A percentile compares a stretch with the other conserved stretches of the same genome.
Conservation (phyloP, 495 filamentous ascomycete species). For the Hypoxylon lienhwacheense region DNA sequence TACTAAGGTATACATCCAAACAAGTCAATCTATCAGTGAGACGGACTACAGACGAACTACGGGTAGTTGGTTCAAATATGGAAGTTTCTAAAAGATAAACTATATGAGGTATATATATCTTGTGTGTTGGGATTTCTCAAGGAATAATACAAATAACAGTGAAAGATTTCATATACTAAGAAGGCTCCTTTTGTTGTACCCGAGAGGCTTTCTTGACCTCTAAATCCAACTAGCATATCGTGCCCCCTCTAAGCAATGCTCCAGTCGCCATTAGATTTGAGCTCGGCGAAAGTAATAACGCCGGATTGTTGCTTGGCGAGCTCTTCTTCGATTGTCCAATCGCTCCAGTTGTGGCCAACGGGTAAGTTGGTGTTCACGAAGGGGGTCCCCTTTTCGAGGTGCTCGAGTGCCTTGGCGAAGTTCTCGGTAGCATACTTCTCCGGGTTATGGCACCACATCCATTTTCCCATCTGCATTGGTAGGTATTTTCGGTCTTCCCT, state of each 20-base stretch:
- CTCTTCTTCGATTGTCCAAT: slow-evolving; percentile 44
- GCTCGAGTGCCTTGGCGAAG: slow-evolving; percentile 39
- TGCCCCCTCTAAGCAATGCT: slow-evolving; percentile 8
- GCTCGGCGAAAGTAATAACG: background rate
- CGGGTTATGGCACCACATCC: slow-evolving; percentile 50
- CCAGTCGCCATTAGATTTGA: slow-evolving; percentile 27
- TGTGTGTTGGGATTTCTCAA: no score
- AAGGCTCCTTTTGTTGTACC: no score
- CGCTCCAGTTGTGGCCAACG: slow-evolving; percentile 33
- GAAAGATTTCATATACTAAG: no score
- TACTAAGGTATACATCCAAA: no score
- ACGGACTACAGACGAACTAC: no score
- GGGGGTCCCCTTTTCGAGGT: slow-evolving; percentile 30
- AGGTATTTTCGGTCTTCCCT: slow-evolving; percentile 38
- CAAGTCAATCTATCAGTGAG: no score
- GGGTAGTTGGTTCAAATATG: no score
- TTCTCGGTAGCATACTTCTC: slow-evolving; percentile 51
- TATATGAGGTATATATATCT: no score
- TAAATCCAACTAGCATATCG: background rate
- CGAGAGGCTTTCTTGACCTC: background rate
- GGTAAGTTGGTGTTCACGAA: slow-evolving; percentile 43
- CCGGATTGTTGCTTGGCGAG: slow-evolving; percentile 22
- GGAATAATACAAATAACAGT: no score
- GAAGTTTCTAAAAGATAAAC: no score
- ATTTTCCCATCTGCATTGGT: slow-evolving; percentile 41